Conservation (phyloP, 176 grass and related monocot species). For the Phoenix dactylifera region DNA sequence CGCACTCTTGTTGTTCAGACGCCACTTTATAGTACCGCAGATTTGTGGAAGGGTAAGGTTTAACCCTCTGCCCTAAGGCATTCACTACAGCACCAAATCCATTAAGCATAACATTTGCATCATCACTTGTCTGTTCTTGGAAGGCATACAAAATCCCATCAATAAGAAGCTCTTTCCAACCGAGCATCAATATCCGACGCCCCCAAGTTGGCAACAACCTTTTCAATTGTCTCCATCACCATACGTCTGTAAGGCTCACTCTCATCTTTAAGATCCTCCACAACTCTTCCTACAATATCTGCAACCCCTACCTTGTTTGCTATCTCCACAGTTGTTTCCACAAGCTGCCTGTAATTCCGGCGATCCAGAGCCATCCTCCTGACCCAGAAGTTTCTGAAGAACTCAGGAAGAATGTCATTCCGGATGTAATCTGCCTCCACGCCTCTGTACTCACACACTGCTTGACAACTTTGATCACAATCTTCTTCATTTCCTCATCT, state of each 20-base stretch:
- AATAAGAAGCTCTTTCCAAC: slow-evolving; percentile 86
- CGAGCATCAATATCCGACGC: slow-evolving; percentile 93
- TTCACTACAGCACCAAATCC: slow-evolving; percentile 97
- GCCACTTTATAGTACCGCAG: slow-evolving; percentile 98
- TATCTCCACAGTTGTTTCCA: slow-evolving; percentile 95
- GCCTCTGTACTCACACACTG: slow-evolving; percentile 97
- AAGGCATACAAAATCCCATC: slow-evolving; percentile 98
- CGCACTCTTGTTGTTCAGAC: slow-evolving; percentile 92
- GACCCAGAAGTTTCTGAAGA: slow-evolving; percentile 90
- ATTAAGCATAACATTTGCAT: slow-evolving; percentile 99
- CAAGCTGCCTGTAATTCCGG: slow-evolving; percentile 96
- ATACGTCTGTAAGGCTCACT: slow-evolving; percentile 95
- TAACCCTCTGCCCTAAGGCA: slow-evolving; percentile 77
- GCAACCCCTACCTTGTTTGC: slow-evolving; percentile 93
- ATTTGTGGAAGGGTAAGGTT: slow-evolving; percentile 95
- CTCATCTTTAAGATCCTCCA: slow-evolving; percentile 96
- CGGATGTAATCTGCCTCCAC: slow-evolving; percentile 92
- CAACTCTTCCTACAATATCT: slow-evolving; percentile 82
- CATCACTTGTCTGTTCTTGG: slow-evolving; percentile 99
- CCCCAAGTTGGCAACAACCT: slow-evolving; percentile 93
- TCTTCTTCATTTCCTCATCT: slow-evolving; percentile 99
- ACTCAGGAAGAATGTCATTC: slow-evolving; percentile 76
- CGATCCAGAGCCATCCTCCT: slow-evolving; percentile 95
- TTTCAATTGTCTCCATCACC: slow-evolving; percentile 98
- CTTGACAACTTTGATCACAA: slow-evolving; percentile 94